Conservation (phyloP, 192 early-diverging fungal species). For the Cetraspora pellucida region DNA sequence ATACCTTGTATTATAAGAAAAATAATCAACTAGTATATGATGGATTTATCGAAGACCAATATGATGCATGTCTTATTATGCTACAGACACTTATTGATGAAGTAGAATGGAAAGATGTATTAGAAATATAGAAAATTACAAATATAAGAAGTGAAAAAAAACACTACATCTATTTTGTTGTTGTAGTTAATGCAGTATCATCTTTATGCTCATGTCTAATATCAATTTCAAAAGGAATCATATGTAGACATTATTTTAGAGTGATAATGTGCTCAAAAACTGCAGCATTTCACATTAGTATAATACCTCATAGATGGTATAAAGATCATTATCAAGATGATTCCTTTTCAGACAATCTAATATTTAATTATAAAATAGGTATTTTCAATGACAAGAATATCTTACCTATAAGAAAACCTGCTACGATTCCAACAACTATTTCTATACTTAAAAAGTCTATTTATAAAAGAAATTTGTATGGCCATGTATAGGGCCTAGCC, state of each 20-base stretch:
- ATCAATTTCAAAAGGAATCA: neutral
- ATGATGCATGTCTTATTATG: neutral
- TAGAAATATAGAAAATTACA: conserved; percentile 3
- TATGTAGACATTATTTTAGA: no score
- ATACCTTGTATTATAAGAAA: neutral
- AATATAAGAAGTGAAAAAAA: neutral
- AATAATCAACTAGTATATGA: neutral
- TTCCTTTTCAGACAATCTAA: no score
- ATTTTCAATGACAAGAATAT: no score
- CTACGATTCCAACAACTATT: no score
- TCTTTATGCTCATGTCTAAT: neutral
- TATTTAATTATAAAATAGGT: no score
- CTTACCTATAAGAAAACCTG: no score
- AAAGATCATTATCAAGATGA: neutral
- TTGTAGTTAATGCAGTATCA: neutral
- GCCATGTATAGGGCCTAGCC: no score
- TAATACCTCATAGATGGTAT: neutral
- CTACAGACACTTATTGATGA: neutral
- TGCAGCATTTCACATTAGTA: neutral
- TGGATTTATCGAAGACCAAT: neutral
- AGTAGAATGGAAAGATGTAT: neutral
- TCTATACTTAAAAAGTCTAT: no score
- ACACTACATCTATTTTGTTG: neutral
- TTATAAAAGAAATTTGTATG: no score
- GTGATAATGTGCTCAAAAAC: no score